Evolutionary conservation across 148 eudicot genomes (phyloP).

Genomic region (Silene latifolia): DNA sequence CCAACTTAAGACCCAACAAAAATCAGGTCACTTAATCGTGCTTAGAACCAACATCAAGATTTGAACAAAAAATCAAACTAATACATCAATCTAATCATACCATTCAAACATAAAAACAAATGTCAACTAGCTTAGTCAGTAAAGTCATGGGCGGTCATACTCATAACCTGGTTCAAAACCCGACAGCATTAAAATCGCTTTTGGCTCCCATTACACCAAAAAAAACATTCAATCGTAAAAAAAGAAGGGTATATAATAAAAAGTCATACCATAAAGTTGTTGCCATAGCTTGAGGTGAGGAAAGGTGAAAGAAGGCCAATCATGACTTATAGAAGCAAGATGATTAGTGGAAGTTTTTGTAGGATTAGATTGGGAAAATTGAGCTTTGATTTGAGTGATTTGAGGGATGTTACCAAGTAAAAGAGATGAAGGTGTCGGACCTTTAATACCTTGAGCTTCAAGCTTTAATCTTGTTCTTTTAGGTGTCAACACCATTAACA

Average conservation of each 20-base stretch:
- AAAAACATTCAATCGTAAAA: too few relatives aligned
- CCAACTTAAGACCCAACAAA: too few relatives aligned
- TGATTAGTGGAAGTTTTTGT: neutral
- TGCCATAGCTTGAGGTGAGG: constrained; percentile 47
- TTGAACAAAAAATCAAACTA: too few relatives aligned
- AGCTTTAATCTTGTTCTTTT: constrained; percentile 34
- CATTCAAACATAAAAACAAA: neutral
- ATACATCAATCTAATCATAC: neutral
- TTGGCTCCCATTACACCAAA: too few relatives aligned
- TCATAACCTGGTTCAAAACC: too few relatives aligned
- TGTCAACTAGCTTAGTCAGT: too few relatives aligned
- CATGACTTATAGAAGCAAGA: constrained; percentile 22
- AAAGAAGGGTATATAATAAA: too few relatives aligned
- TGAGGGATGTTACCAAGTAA: constrained; percentile 45
- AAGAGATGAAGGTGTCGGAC: constrained; percentile 36
- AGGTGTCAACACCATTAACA: constrained; percentile 25
- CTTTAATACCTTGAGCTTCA: constrained; percentile 40
- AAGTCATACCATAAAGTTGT: constrained; percentile 37
- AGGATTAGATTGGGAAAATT: neutral
- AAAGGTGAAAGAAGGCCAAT: constrained; percentile 41
- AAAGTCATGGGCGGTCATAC: too few relatives aligned
- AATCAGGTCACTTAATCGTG: too few relatives aligned
- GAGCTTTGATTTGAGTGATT: constrained; percentile 31
- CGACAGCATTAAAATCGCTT: too few relatives aligned
- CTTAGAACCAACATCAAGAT: too few relatives aligned